Evolutionary conservation across 2,329 filamentous ascomycete species (phyloP), one percentile per base, ranked within the genome.

Genomic region (Pseudocercospora ulei): DNA sequence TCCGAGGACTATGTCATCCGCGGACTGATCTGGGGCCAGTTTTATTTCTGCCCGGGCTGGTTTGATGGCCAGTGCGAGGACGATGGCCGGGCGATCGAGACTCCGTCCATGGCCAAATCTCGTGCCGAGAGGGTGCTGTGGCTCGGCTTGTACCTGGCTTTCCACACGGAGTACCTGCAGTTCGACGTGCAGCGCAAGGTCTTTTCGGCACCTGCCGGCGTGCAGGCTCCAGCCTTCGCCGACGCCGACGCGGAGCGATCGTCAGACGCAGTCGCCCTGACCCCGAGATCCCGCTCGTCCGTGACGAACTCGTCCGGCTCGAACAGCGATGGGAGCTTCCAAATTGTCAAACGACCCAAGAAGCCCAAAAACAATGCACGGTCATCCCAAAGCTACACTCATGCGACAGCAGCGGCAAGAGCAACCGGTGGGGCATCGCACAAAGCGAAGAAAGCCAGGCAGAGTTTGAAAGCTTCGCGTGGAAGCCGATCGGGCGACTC

Each of bases 1-100:
- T 77, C 78, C 0, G 81, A 85, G 33, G 81, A 86, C 44, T 82
- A 75, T 47, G 67, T 72, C 0, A 68, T 83, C 39, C 67, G 77
- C 1, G 80, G 80, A 0, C 62, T 82, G 1, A 56, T 76, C 1
- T 82, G 75, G 64, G 64, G 69, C 0, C 66, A 75, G 2, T 64
- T 65, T 7, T 78, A 78, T 39, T 77, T 73, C 37, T 76, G 77
- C 0, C 39, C 58, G 0, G 61, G 66, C 0, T 82, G 73, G 72
- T 82, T 82, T 51, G 66, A 68, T 5, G 67, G 70, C 1, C 69
- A 70, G 41, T 66, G 76, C 3, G 77, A 82, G 16, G 78, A 82
- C n/a, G 78, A 82, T 44, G 71, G 76, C 26, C 33, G 51, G 9
- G 12, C 39, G 7, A 50, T 52, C 36, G 51, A 53, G 25, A 44